These are phyloP conservation scores for Daedaleopsis sinensis DNA, from an alignment of 768 basidiomycete species.

Conservation along the genomic window DNA sequence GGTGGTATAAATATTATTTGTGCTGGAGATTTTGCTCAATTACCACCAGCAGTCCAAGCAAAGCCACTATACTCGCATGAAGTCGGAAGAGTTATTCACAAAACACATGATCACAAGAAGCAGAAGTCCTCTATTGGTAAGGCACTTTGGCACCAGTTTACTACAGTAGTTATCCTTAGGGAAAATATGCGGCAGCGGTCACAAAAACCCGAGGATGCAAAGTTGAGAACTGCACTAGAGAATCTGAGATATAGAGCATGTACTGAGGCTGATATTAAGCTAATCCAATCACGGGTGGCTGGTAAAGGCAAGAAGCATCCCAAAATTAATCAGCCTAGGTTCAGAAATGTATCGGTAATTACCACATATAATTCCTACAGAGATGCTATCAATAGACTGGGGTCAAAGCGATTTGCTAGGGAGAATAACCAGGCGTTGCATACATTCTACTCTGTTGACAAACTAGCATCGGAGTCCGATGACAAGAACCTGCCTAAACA, in stretches of 20 bases:
- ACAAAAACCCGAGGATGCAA: slow-evolving; percentile 27
- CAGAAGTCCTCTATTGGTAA: slow-evolving; percentile 14
- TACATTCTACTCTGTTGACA: background rate
- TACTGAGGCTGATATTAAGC: too few relatives aligned
- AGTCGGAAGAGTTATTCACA: too few relatives aligned
- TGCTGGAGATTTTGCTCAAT: slow-evolving; percentile 44
- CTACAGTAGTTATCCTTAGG: slow-evolving; percentile 20
- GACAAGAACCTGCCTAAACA: too few relatives aligned
- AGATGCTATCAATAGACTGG: slow-evolving; percentile 40
- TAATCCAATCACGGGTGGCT: too few relatives aligned
- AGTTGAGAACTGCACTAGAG: slow-evolving; percentile 32
- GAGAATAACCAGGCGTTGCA: slow-evolving; percentile 32
- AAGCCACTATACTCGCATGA: too few relatives aligned
- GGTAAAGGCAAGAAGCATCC: slow-evolving; percentile 7
- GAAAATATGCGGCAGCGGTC: slow-evolving; percentile 15
- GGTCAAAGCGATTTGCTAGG: slow-evolving; percentile 34
- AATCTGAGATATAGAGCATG: too few relatives aligned
- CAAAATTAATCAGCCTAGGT: slow-evolving; percentile 23
- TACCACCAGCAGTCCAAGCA: too few relatives aligned
- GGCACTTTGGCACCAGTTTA: slow-evolving; percentile 22
- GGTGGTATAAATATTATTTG: slow-evolving; percentile 45
- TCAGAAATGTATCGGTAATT: slow-evolving; percentile 42
- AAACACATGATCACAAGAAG: too few relatives aligned
- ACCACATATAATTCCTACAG: slow-evolving; percentile 39
- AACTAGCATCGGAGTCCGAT: too few relatives aligned